phyloP scores from a whole-genome alignment of 257 asterid species.

The Jasminum sambac region DNA sequence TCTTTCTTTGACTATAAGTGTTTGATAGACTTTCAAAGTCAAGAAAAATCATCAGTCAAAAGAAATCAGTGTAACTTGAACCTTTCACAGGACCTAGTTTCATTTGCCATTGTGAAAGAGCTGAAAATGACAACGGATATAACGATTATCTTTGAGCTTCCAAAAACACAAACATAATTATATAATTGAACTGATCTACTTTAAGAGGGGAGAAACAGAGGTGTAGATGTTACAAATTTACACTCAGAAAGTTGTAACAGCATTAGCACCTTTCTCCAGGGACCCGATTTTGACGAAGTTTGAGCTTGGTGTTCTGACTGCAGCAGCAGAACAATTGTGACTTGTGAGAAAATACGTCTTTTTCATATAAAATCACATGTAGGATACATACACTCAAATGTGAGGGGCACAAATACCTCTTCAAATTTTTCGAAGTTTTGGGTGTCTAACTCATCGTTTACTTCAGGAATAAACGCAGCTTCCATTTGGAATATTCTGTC shows the following conservation, averaged over 20 bases:
- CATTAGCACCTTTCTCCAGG: constrained; percentile 89
- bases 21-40: background rate
- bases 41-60: background rate
- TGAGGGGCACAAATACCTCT: constrained; percentile 50
- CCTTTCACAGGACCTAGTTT: background rate
- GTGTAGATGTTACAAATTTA: constrained; percentile 5
- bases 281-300: constrained; percentile 79
- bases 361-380: constrained; percentile 4
- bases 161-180: constrained; percentile 6
- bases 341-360: constrained; percentile 22
- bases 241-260: constrained; percentile 23
- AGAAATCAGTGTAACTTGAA: background rate
- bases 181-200: constrained; percentile 1
- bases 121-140: background rate
- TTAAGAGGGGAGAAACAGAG: background rate
- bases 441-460: constrained; percentile 26
- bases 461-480: constrained; percentile 94
- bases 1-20: background rate
- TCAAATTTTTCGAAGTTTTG: constrained; percentile 32
- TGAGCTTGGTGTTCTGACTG: constrained; percentile 70
- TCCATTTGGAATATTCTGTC: constrained; percentile 75
- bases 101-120: background rate
- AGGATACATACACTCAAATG: background rate
- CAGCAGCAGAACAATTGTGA: constrained; percentile 25
- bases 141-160: background rate